Base-by-base conservation (phyloP, 352 stramenopile species). In the Globisporangium iwayamae region DNA sequence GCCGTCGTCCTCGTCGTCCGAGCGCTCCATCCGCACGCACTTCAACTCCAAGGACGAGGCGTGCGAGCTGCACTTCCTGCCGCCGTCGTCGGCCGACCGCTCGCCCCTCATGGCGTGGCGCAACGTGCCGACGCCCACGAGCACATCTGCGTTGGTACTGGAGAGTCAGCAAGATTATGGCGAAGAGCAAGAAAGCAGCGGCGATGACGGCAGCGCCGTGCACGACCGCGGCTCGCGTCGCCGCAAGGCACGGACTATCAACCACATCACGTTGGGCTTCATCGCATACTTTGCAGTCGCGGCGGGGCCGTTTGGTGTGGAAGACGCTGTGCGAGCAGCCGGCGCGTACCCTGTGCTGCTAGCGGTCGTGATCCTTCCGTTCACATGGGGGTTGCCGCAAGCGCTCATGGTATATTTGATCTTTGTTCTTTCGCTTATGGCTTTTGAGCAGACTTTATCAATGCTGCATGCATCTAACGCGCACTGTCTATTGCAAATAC, bases 271-370 rank as follows among this genome's bases (percentile, higher is more conserved):
- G 46, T 71, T 94, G 7, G 86, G 84, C 43, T 93, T 93, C 68
- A 91, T 94, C 56, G 84, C 86, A 45, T 94, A 91, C 73, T 91
- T 94, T 56, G 83, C 86, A 4, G 84, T 94, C 11, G 85, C 84
- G 2, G 79, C 83, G 11, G 86, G 86, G 2, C 84, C 86, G 0
- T 94, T 93, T 56, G 86, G 86, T 3, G 77, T 94, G 10, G 86
- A 94, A 57, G 81, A 90, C 46, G 86, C 86, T 4, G 86, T 94
- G 47, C 71, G 74, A 47, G 86, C 86, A 0, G 84, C 86, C 1
- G 86, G 86, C 2, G 73, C 84, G 22, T 91, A 85, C 54, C 84
- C 83, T 0, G 83, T 93, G 18, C 63, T 93, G 3, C 56, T 93
- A 39, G 86, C 84, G 1, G 81, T 94, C 1, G 75, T 93, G 18